Base-by-base conservation (phyloP, 805 yeast genomes). In the Yarrowia sp. region DNA sequence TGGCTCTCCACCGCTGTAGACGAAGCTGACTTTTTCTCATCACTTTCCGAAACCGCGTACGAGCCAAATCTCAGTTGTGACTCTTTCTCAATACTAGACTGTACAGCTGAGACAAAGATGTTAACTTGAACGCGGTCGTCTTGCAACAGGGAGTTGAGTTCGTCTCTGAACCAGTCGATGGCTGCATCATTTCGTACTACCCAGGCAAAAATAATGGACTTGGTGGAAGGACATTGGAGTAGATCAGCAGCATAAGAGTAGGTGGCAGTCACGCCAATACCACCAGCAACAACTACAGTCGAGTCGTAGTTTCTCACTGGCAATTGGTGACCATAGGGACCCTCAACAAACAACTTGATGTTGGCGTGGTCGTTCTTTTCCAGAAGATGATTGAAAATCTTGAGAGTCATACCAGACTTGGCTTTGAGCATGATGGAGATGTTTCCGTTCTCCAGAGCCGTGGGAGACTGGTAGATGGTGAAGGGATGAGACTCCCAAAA, bases 401-500 rank as follows among this genome's bases (percentile, higher is more conserved):
- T 69, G 62, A 76, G 75, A 3, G 88, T 83, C 66, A 83, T 74
- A 2, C 89, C 90, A 9, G 78, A 78, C 68, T 85, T 83, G 7
- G 82, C 81, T 70, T 81, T 82, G 62, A 83, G 75, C 59, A 79
- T 75, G 58, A 86, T 77, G 22, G 81, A 81, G 64, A 80, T 77
- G 52, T 83, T 79, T 24, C 78, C 75, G n/a, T 77, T 80, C 14
- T 74, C 73, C 7, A 72, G 75, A 0, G 81, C 74, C 19, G 52
- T 44, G 9, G 68, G 67, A 2, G 66, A 46, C 24, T 64, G 62
- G 33, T 65, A 62, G 11, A 75, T 61, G 4, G 92, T 86, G 75
- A 89, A 88, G 4, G 93, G 93, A 73, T 88, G 92, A 2, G 88
- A 83, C 72, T 88, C 90, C 86, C 87, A 86, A 73, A 86, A 85